A percentile compares a stretch with the other conserved stretches of the same genome.
These are phyloP conservation scores for Speleostelium caveatum DNA, from an alignment of 78 protist species.

Conservation along the genomic window DNA sequence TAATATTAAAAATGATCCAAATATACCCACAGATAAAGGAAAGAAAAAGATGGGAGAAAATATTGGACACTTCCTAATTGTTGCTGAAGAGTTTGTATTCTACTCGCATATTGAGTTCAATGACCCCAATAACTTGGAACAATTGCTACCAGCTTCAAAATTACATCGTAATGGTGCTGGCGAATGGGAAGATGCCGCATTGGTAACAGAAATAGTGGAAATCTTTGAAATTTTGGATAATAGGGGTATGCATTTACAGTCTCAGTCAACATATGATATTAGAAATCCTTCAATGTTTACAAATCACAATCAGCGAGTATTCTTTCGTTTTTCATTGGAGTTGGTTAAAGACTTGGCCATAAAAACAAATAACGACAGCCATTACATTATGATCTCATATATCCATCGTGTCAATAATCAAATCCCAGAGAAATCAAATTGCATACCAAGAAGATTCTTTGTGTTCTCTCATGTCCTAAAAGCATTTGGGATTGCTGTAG, in stretches of 20 bases:
- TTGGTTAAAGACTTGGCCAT: conserved; percentile 34
- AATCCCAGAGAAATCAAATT: too few relatives aligned
- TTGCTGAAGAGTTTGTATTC: conserved; percentile 55
- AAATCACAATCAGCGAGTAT: conserved; percentile 41
- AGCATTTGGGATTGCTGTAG: too few relatives aligned
- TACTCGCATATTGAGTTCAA: conserved; percentile 21
- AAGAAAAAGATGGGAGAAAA: conserved; percentile 26
- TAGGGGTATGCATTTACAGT: too few relatives aligned
- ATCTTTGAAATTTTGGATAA: conserved; percentile 46
- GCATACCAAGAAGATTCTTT: too few relatives aligned
- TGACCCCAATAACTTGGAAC: not conserved
- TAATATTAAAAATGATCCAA: conserved; percentile 17
- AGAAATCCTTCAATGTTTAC: conserved; percentile 10
- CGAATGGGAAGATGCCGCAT: conserved; percentile 51
- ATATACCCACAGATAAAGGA: conserved; percentile 1
- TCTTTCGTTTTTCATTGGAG: conserved; percentile 37
- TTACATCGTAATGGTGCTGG: conserved; percentile 28
- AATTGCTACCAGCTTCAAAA: not conserved
- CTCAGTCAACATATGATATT: not conserved
- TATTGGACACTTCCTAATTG: conserved; percentile 12
- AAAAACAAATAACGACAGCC: not conserved
- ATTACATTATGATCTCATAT: too few relatives aligned
- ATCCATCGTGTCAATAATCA: too few relatives aligned
- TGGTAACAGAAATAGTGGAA: conserved; percentile 45
- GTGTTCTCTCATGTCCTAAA: too few relatives aligned